Evolutionary conservation across 148 eudicot species (phyloP), one percentile per base, ranked within the genome.

Genomic region (Limonium bicolor): DNA sequence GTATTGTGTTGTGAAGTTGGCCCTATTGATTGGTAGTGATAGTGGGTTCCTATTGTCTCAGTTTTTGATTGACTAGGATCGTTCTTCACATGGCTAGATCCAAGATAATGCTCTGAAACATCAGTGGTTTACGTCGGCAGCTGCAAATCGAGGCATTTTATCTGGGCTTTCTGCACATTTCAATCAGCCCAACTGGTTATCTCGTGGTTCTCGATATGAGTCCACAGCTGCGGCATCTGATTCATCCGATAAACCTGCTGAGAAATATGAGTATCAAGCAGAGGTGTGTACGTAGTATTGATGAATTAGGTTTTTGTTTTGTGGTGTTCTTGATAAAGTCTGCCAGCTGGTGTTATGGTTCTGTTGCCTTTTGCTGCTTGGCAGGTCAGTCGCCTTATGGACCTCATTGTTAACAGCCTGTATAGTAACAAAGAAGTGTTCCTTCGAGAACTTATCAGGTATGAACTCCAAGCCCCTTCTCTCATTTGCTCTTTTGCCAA

Each of bases 351-450:
- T 20, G 6, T 27, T 37, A 11, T 41, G 8, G 34, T 19, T 27
- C 32, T 63, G 19, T 34, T 28, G 13, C 43, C 32, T 30, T n/a
- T 22, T n/a, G n/a, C n/a, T n/a, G n/a, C n/a, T n/a, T 60, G 47
- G 31, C 74, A 86, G 96, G 96, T 90, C 50, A 90, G 99, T 55
- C 82, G 99, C 14, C 87, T 90, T 30, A 90, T 90, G 99, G 92
- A 90, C 68, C 99, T 90, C 45, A 90, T 90, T 22, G 99, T 90
- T 19, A 84, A 90, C 58, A 90, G 99, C 54, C 70, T 90, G 17
- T 90, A 90, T 60, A 90, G 99, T 67, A 90, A 90, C 67, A 85
- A 85, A 62, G 99, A 90, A 46, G 95, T 90, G 27, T 90, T 90
- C 50, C 85, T 90, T 35, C 65, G 99, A 47, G 99, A 90, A 61